These are phyloP conservation scores for Nemophila menziesii DNA, from an alignment of 257 asterid genomes.

Conservation along the genomic window DNA sequence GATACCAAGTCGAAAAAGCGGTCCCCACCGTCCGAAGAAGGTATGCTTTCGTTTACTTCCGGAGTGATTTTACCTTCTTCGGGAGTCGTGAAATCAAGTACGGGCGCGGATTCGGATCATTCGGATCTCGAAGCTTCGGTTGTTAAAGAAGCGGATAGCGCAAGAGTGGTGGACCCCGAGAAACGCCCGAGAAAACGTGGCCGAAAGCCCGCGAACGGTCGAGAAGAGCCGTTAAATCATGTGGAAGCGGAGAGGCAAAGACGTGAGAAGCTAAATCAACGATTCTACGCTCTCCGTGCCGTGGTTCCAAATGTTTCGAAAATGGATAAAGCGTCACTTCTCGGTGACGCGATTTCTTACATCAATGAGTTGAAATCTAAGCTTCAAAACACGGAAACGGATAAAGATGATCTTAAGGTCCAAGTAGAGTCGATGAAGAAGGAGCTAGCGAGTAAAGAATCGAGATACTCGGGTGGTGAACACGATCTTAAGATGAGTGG, in stretches of 20 bases:
- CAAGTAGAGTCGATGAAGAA: conserved; percentile 43
- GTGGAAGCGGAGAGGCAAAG: conserved; percentile 95
- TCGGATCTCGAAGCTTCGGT: conserved; percentile 80
- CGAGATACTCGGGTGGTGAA: conserved; percentile 11
- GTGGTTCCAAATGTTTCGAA: conserved; percentile 83
- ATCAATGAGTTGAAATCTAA: conserved; percentile 60
- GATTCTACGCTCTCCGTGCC: conserved; percentile 68
- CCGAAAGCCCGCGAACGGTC: conserved; percentile 76
- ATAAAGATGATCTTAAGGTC: conserved; percentile 35
- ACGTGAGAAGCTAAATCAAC: conserved; percentile 80
- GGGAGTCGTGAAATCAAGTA: conserved; percentile 30
- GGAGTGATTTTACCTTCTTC: conserved; percentile 47
- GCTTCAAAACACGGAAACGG: conserved; percentile 34
- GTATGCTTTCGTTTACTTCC: conserved; percentile 63
- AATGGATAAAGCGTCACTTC: conserved; percentile 89
- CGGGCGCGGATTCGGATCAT: conserved; percentile 50
- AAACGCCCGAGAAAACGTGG: conserved; percentile 72
- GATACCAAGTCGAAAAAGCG: conserved; percentile 31
- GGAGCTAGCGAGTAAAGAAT: conserved; percentile 22
- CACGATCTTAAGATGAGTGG: conserved; percentile 10
- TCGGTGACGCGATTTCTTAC: conserved; percentile 73
- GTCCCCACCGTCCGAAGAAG: conserved; percentile 56
- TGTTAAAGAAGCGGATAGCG: conserved; percentile 60
- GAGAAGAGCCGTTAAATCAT: conserved; percentile 84
- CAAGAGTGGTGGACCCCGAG: conserved; percentile 49